phyloP scores from a whole-genome alignment of 2,329 filamentous ascomycete species.

The Scopulariopsis brevicaulis region DNA sequence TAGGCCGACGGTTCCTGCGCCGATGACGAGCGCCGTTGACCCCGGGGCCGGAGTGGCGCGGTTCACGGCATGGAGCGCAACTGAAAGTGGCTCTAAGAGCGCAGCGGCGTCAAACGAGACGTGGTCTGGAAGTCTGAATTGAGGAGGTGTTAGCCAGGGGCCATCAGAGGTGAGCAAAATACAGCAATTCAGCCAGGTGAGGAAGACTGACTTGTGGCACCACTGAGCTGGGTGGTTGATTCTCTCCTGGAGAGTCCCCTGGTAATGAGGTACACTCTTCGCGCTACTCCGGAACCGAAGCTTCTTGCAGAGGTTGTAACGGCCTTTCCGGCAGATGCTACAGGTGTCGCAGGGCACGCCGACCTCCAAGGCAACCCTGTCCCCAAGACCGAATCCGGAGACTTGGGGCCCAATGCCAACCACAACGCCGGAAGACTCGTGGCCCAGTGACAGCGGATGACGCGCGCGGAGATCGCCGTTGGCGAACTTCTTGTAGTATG shows the following conservation, averaged over 20 bases:
- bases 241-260: conserved; percentile 49
- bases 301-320: conserved; percentile 53
- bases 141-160: not conserved
- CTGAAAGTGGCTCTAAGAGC: conserved; percentile 49
- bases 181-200: not conserved
- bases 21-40: conserved; percentile 50
- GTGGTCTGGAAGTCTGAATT: conserved; percentile 39
- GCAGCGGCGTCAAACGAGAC: conserved; percentile 49
- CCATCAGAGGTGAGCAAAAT: not conserved
- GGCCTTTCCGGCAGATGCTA: conserved; percentile 45
- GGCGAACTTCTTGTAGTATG: conserved; percentile 62
- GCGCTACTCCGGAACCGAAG: conserved; percentile 52
- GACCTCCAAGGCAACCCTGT: conserved; percentile 56
- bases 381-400: conserved; percentile 31
- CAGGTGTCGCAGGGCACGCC: conserved; percentile 52
- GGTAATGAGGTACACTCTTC: conserved; percentile 49
- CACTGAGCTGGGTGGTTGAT: conserved; percentile 50
- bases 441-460: conserved; percentile 52
- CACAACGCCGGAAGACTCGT: conserved; percentile 49
- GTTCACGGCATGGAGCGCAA: conserved; percentile 50
- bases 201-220: conserved; percentile 31
- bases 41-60: conserved; percentile 38
- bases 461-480: conserved; percentile 60
- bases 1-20: conserved; percentile 51
- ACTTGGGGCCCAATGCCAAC: conserved; percentile 42